Conservation (phyloP, 2,329 filamentous ascomycete species). For the Immersiporthe knoxdaviesiana region DNA sequence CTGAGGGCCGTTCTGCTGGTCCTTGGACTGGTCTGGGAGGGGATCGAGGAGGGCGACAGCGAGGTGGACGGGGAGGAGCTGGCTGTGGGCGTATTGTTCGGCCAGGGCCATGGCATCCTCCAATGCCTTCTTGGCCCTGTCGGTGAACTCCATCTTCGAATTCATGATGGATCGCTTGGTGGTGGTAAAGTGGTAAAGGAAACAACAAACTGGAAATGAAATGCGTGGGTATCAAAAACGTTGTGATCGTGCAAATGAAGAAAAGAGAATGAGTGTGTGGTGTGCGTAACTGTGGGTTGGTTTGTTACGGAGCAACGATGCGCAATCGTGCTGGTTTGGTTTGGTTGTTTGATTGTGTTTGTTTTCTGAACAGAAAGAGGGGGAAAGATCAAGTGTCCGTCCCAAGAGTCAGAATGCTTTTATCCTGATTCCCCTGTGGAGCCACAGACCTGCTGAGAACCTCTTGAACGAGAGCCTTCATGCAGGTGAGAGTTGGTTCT, state of each 20-base stretch:
- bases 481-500: constrained; percentile 17
- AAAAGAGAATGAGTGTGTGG: not conserved
- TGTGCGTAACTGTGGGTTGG: not conserved
- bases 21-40: constrained; percentile 75
- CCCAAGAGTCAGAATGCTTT: constrained; percentile 13
- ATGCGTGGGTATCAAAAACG: constrained; percentile 15
- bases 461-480: constrained; percentile 11
- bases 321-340: constrained; percentile 15
- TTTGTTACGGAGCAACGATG: constrained; percentile 21
- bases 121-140: constrained; percentile 87
- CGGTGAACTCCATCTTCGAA: constrained; percentile 87
- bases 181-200: not conserved
- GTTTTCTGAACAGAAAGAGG: not conserved
- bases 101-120: constrained; percentile 86
- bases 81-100: constrained; percentile 87
- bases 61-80: constrained; percentile 88
- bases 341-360: constrained; percentile 9
- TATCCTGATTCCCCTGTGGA: constrained; percentile 26
- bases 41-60: constrained; percentile 81
- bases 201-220: constrained; percentile 4
- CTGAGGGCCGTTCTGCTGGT: constrained; percentile 77
- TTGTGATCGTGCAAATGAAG: not conserved
- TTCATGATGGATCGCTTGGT: constrained; percentile 57
- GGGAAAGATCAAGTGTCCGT: not conserved
- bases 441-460: constrained; percentile 20